These are phyloP conservation scores for fission yeast (Schizosaccharomyces pombe) DNA, from an alignment of 805 yeast genomes.

Conservation along the genomic window DNA sequence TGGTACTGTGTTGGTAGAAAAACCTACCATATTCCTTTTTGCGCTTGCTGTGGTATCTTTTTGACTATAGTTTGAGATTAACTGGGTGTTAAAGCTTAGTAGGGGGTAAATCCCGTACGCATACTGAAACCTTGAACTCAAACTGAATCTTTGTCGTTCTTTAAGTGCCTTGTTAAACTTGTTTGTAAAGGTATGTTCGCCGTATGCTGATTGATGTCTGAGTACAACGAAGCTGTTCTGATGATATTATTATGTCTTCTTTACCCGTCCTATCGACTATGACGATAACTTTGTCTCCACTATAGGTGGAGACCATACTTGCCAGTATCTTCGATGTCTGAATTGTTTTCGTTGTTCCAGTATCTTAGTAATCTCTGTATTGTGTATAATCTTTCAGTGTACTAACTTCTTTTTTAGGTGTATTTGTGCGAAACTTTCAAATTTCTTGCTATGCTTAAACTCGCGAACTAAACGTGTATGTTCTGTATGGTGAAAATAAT, in stretches of 20 bases:
- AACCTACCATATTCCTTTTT: no score
- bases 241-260: conserved; percentile 1
- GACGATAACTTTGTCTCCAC: no score
- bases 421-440: not conserved
- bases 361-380: no score
- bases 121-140: not conserved
- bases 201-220: not conserved
- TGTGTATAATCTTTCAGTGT: no score
- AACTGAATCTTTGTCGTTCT: not conserved
- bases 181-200: not conserved
- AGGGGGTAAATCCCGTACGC: no score
- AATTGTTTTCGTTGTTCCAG: not conserved
- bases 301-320: conserved; percentile 1
- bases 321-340: conserved; percentile 4
- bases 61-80: no score
- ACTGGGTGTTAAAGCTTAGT: no score
- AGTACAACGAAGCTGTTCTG: not conserved
- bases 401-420: not conserved
- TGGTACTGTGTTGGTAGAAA: no score
- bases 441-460: not conserved
- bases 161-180: not conserved
- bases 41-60: no score
- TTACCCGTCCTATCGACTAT: conserved; percentile 3
- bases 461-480: not conserved
- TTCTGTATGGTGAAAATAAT: not conserved